Base-by-base conservation (phyloP, 306 rosid genomes). In the Sicyos baderoa region DNA sequence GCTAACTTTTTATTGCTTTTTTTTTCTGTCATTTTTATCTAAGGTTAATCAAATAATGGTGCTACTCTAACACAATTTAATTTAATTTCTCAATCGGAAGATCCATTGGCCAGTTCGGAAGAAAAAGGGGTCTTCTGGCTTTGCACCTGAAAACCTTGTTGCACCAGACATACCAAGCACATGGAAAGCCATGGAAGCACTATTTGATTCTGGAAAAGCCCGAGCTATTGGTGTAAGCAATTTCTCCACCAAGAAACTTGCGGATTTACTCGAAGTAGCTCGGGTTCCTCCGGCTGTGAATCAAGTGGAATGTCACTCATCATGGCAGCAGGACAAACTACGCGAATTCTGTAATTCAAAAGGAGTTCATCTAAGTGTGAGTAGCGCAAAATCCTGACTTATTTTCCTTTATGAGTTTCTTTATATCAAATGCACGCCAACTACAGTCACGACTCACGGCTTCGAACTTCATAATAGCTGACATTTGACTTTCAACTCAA, bases 141-240 rank as follows among this genome's bases (percentile, higher is more conserved):
- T 80, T 56, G 67, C 50, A 54, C 75, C 76, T 32, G 89, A 86
- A 81, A 77, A 81, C 56, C 74, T 80, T 66, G 55, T 70, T 57
- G 67, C 51, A 13, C 53, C 80, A 0, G 77, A 88, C 63, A 77
- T 84, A 32, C 85, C 84, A 9, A 69, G 74, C 72, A 86, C 95
- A 6, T 88, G 95, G 95, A 84, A 48, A 77, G 91, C 85, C 60
- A 86, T 88, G 89, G 95, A 88, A 81, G 67, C 83, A 55, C 84
- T 86, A 57, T 82, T 77, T 50, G 85, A 84, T 69, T 71, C 74
- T 44, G 86, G 89, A 9, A 86, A 86, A 78, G 87, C 86, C 48
- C 80, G 79, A 73, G 84, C 91, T 32, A 82, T 88, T 70, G 95
- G 91, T 47, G 86, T 88, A 9, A 79, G 91, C 85, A 88, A 88